Percentiles rank a stretch among this genome's conserved stretches.
Evolutionary conservation across 306 rosid species (phyloP).

Genomic region (Erythrophleum fordii): DNA sequence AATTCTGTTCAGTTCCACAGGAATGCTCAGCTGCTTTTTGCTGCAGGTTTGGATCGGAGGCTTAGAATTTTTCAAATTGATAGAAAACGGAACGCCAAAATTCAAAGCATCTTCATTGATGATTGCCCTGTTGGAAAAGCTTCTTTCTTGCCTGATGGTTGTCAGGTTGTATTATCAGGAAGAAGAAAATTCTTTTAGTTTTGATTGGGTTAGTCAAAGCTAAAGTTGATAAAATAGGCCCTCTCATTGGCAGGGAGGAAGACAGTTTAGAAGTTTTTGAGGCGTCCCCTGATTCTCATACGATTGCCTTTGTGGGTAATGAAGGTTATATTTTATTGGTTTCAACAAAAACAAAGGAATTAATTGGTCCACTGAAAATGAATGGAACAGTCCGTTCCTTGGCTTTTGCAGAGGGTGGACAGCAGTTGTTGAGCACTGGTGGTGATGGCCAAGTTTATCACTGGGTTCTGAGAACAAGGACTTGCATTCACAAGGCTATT

Average conservation of each 20-base stretch:
- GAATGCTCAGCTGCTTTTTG: slow-evolving; percentile 76
- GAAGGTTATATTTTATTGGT: no score
- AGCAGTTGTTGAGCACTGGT: no score
- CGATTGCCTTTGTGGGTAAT: no score
- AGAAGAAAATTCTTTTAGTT: slow-evolving; percentile 61
- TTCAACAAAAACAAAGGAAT: no score
- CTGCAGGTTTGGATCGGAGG: slow-evolving; percentile 78
- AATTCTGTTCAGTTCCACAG: slow-evolving; percentile 83
- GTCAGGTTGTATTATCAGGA: slow-evolving; percentile 68
- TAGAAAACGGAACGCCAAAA: slow-evolving; percentile 85
- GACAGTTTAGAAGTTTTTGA: no score
- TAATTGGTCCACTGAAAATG: no score
- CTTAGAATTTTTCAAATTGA: slow-evolving; percentile 79
- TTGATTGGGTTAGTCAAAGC: slow-evolving; percentile 60
- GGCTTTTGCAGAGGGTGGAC: no score
- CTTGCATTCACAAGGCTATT: no score
- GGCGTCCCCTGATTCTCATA: no score
- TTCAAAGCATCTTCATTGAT: slow-evolving; percentile 84
- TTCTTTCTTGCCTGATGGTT: slow-evolving; percentile 61
- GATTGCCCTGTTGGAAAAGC: slow-evolving; percentile 80
- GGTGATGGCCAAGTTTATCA: no score
- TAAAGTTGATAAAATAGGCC: slow-evolving; percentile 46
- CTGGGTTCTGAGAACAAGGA: no score
- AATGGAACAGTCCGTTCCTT: no score
- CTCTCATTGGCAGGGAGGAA: slow-evolving; percentile 66